These are phyloP conservation scores for Xylaria arbuscula DNA, from an alignment of 2,329 filamentous ascomycete species.

Conservation along the genomic window DNA sequence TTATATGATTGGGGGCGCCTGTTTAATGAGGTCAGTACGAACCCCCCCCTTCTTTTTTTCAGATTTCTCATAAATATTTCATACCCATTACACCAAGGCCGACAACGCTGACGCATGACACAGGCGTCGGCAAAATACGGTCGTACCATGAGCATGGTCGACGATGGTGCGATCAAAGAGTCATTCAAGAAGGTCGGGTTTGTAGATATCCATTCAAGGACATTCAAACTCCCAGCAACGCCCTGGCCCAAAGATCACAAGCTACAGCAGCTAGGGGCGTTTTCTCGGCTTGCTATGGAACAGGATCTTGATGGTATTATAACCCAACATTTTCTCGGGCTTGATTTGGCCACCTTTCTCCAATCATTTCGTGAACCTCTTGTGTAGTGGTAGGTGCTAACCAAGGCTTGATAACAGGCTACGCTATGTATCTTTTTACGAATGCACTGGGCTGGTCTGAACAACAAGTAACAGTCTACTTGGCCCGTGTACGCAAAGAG, in stretches of 20 bases:
- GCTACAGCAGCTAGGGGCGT: constrained; percentile 47
- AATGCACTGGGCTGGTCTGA: constrained; percentile 44
- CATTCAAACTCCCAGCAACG: constrained; percentile 58
- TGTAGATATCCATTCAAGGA: constrained; percentile 63
- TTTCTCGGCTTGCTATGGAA: constrained; percentile 44
- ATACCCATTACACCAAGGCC: neutral
- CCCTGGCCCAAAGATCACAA: constrained; percentile 48
- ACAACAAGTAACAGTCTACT: constrained; percentile 39
- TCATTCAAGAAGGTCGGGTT: constrained; percentile 67
- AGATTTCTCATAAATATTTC: neutral
- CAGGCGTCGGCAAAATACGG: constrained; percentile 49
- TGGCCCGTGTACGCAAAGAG: constrained; percentile 43
- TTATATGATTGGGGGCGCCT: constrained; percentile 45
- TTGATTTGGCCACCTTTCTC: neutral
- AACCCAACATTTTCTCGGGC: neutral
- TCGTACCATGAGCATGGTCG: constrained; percentile 61
- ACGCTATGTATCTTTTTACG: constrained; percentile 46
- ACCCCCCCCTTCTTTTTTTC: neutral
- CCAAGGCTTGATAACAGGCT: constrained; percentile 37
- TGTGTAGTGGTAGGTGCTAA: constrained; percentile 3
- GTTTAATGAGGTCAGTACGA: constrained; percentile 55
- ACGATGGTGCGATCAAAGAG: constrained; percentile 63
- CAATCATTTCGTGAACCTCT: neutral
- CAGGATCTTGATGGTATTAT: constrained; percentile 47
- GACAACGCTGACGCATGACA: neutral